Evolutionary conservation across 768 basidiomycete genomes (phyloP).

Genomic region (Leccinum ochraceum): DNA sequence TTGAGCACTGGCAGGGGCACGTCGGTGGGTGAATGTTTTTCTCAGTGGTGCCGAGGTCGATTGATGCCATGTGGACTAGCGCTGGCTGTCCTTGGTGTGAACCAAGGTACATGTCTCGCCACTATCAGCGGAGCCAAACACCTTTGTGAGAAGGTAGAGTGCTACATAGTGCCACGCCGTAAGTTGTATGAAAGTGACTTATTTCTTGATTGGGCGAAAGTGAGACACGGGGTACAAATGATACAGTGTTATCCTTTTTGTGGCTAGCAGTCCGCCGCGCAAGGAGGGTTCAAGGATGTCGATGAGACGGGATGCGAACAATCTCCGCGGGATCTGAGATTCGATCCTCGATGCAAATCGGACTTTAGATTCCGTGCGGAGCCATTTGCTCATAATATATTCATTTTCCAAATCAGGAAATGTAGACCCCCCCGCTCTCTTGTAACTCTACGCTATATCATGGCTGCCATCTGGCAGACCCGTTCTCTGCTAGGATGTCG

Average conservation of each 20-base stretch:
- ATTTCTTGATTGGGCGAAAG: neutral
- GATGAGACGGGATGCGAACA: constrained; percentile 9
- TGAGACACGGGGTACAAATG: constrained; percentile 5
- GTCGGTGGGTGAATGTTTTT: neutral
- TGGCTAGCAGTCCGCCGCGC: constrained; percentile 9
- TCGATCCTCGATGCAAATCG: constrained; percentile 26
- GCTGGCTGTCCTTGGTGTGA: neutral
- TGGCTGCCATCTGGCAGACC: constrained; percentile 12
- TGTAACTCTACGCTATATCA: constrained; percentile 9
- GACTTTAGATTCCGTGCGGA: constrained; percentile 15
- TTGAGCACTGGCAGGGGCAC: neutral
- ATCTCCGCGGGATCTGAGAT: constrained; percentile 32
- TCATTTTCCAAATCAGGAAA: neutral
- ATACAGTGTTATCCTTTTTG: neutral
- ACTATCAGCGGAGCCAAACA: neutral
- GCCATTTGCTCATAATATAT: neutral
- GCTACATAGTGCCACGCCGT: neutral
- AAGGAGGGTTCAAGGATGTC: constrained; percentile 12
- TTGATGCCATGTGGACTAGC: neutral
- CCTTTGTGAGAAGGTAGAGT: neutral
- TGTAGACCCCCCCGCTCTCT: constrained; percentile 1
- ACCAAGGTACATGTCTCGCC: neutral
- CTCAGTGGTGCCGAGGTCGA: neutral
- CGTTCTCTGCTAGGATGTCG: neutral
- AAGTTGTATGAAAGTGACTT: neutral